Evolutionary conservation across 1,284 basidiomycete species (phyloP).

Genomic region (Malassezia yamatoensis): DNA sequence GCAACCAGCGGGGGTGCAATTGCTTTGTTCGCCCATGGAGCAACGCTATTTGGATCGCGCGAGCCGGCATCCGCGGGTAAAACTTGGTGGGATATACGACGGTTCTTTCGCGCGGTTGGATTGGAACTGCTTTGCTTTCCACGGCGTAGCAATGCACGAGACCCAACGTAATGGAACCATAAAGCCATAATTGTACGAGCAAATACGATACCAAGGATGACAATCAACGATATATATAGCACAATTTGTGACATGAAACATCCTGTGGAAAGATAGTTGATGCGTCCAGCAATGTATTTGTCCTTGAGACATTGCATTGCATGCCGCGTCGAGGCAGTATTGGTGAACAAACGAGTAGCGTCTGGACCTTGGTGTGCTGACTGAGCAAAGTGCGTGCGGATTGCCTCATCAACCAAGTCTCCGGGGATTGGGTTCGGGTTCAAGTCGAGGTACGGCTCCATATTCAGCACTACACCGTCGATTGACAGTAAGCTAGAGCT

Average conservation of each 20-base stretch:
- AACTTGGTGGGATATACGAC: slow-evolving; percentile 76
- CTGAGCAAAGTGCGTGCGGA: slow-evolving; percentile 61
- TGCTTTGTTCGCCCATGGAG: slow-evolving; percentile 65
- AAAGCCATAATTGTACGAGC: slow-evolving; percentile 92
- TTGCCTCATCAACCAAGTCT: slow-evolving; percentile 71
- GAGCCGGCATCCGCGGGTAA: slow-evolving; percentile 89
- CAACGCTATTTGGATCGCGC: slow-evolving; percentile 73
- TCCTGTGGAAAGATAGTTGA: slow-evolving; percentile 90
- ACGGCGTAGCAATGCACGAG: slow-evolving; percentile 55
- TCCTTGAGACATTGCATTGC: slow-evolving; percentile 38
- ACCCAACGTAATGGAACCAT: slow-evolving; percentile 89
- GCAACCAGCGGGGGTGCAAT: slow-evolving; percentile 74
- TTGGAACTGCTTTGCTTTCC: slow-evolving; percentile 39
- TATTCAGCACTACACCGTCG: slow-evolving; percentile 86
- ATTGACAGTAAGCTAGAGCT: slow-evolving; percentile 55
- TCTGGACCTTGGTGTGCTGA: slow-evolving; percentile 62
- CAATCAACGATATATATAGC: slow-evolving; percentile 78
- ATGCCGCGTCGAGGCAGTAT: slow-evolving; percentile 18
- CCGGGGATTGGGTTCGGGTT: slow-evolving; percentile 56
- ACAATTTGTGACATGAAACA: slow-evolving; percentile 85
- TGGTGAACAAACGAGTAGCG: slow-evolving; percentile 55
- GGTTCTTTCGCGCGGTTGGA: neutral
- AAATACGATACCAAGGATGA: slow-evolving; percentile 81
- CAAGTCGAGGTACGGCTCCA: slow-evolving; percentile 72
- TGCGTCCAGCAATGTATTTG: slow-evolving; percentile 63